A percentile compares a stretch with the other conserved stretches of the same genome.
These are phyloP conservation scores for Wickerhamomyces chaumierensis DNA, from an alignment of 805 yeast genomes.

Conservation along the genomic window DNA sequence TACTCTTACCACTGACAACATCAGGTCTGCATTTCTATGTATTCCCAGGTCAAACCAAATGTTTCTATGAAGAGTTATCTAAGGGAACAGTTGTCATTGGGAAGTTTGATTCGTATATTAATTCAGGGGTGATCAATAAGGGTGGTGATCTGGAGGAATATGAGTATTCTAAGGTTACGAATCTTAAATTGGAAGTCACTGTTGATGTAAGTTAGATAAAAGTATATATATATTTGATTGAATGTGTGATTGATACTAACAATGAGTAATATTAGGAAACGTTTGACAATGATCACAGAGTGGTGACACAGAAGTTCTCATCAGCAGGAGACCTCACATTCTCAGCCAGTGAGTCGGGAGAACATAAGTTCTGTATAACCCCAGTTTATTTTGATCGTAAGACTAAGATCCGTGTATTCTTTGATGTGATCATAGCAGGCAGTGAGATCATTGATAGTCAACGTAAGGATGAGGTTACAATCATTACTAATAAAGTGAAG, in stretches of 20 bases:
- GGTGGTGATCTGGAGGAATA: slow-evolving; percentile 29
- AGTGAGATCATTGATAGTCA: slow-evolving; percentile 53
- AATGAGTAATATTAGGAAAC: slow-evolving; percentile 37
- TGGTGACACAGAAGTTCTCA: slow-evolving; percentile 52
- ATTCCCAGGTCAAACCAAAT: slow-evolving; percentile 62
- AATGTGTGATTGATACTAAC: no score
- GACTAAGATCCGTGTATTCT: slow-evolving; percentile 52
- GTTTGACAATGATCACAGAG: slow-evolving; percentile 75
- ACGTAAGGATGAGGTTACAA: slow-evolving; percentile 40
- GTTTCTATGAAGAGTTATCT: slow-evolving; percentile 77
- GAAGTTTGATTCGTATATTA: slow-evolving; percentile 58
- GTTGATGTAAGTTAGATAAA: slow-evolving; percentile 55
- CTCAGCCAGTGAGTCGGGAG: slow-evolving; percentile 76
- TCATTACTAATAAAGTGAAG: slow-evolving; percentile 44
- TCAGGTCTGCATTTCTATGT: slow-evolving; percentile 59
- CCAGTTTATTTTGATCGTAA: slow-evolving; percentile 32
- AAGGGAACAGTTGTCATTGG: slow-evolving; percentile 75
- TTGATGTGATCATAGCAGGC: slow-evolving; percentile 65
- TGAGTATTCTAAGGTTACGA: slow-evolving; percentile 40
- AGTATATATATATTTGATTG: no score
- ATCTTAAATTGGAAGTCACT: slow-evolving; percentile 52
- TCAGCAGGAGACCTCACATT: slow-evolving; percentile 64
- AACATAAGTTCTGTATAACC: slow-evolving; percentile 72
- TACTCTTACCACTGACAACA: no score
- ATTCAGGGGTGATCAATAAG: no score